These are phyloP conservation scores for Marvania coccoides DNA, from an alignment of 139 green algal genomes.

Conservation along the genomic window DNA sequence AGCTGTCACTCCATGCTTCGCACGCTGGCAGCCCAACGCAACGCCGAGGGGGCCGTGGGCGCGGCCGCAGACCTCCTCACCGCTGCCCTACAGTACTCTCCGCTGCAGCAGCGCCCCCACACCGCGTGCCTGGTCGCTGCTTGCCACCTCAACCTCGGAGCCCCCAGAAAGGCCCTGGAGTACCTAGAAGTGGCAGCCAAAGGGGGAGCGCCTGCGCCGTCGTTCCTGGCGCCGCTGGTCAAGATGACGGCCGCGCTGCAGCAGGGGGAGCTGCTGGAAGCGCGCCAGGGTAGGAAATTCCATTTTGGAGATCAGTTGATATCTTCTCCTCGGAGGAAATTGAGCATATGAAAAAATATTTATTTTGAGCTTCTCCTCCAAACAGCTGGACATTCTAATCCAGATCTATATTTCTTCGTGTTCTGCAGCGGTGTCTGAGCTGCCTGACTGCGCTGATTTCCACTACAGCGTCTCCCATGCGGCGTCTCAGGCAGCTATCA, in stretches of 20 bases:
- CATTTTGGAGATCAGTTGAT: neutral
- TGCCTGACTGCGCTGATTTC: neutral
- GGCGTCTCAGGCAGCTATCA: neutral
- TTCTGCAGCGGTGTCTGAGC: neutral
- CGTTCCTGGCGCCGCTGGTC: constrained; percentile 4
- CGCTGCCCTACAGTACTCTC: neutral
- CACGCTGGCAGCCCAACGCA: neutral
- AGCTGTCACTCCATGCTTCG: constrained; percentile 8
- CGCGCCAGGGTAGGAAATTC: neutral
- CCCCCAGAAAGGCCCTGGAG: constrained; percentile 9
- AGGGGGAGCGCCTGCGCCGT: neutral
- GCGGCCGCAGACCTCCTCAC: constrained; percentile 1
- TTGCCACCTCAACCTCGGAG: neutral
- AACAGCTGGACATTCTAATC: neutral
- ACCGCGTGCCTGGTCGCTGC: constrained; percentile 2
- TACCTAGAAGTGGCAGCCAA: constrained; percentile 15
- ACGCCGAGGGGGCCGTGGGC: neutral
- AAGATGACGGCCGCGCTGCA: neutral
- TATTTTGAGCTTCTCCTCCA: neutral
- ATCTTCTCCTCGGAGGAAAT: neutral
- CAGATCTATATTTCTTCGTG: too few species aligned
- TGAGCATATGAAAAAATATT: too few species aligned
- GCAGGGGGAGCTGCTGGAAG: neutral
- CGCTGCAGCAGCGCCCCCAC: neutral
- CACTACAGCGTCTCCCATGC: neutral